Evolutionary conservation across 306 rosid species (phyloP).

Genomic region (Quercus agrifolia): DNA sequence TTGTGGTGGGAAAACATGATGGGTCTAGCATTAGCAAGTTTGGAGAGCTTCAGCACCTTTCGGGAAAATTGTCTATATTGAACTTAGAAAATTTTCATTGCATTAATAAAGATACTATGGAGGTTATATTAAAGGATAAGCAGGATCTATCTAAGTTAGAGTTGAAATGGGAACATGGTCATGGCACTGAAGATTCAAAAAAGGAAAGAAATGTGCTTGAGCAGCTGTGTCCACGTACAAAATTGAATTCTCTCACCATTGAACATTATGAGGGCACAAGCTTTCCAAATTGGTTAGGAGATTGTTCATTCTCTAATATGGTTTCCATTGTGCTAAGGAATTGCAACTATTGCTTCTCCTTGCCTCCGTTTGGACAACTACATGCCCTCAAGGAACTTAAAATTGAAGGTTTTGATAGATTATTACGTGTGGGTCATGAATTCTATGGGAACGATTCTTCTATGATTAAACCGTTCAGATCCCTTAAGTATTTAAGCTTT

Average conservation of each 20-base stretch:
- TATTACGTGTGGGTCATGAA: background rate
- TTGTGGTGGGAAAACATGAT: background rate
- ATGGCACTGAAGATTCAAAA: background rate
- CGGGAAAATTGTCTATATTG: background rate
- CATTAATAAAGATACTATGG: background rate
- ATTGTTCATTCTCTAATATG: slow-evolving; percentile 13
- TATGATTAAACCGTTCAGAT: background rate
- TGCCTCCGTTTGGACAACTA: slow-evolving; percentile 2
- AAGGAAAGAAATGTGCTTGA: slow-evolving; percentile 20
- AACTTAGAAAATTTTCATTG: slow-evolving; percentile 7
- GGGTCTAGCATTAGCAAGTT: slow-evolving; percentile 7
- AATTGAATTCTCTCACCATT: slow-evolving; percentile 4
- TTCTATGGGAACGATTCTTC: slow-evolving; percentile 1
- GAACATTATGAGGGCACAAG: background rate
- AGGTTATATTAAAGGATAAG: background rate
- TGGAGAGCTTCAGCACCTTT: slow-evolving; percentile 1
- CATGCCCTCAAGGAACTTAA: slow-evolving; percentile 22
- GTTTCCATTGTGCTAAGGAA: background rate
- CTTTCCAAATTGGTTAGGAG: slow-evolving; percentile 27
- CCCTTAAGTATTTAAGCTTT: background rate
- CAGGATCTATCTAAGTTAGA: background rate
- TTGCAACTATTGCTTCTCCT: background rate
- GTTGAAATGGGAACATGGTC: slow-evolving; percentile 4
- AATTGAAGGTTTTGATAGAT: slow-evolving; percentile 1
- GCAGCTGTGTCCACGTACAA: slow-evolving; percentile 17